Evolutionary conservation across 1,139 yeast genomes (phyloP).

Genomic region (Trichomonascaceae sp.): DNA sequence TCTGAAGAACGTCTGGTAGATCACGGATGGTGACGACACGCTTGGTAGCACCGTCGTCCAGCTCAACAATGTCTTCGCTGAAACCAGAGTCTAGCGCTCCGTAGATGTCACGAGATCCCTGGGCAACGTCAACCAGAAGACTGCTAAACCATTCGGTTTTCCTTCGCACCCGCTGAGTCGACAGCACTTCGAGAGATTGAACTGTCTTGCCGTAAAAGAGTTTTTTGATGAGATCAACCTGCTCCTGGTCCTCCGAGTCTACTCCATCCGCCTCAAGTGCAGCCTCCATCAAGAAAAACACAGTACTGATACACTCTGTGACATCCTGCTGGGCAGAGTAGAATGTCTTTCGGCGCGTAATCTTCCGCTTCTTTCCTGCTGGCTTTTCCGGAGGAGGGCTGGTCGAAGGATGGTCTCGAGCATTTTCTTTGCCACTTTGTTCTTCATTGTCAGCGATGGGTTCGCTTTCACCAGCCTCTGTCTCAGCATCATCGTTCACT

Average conservation of each 20-base stretch:
- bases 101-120: constrained; percentile 77
- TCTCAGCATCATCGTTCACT: not conserved
- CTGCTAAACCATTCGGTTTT: constrained; percentile 71
- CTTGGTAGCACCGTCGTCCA: constrained; percentile 46
- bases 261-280: constrained; percentile 62
- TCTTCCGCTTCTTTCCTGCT: not conserved
- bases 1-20: constrained; percentile 72
- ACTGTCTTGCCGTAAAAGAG: constrained; percentile 67
- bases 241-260: constrained; percentile 55
- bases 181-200: constrained; percentile 35
- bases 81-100: constrained; percentile 83
- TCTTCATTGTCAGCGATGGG: not conserved
- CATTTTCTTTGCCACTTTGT: not conserved
- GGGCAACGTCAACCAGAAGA: constrained; percentile 71
- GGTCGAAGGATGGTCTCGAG: not conserved
- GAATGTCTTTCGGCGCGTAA: not conserved
- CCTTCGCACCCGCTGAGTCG: constrained; percentile 30
- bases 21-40: constrained; percentile 58
- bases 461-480: not conserved
- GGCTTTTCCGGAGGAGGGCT: too few species aligned
- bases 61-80: constrained; percentile 55
- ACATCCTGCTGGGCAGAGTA: constrained; percentile 67
- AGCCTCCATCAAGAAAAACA: constrained; percentile 84
- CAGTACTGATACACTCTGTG: constrained; percentile 92
- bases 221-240: constrained; percentile 60